These are phyloP conservation scores for Cytidiella melzeri DNA, from an alignment of 768 basidiomycete genomes.

Conservation along the genomic window DNA sequence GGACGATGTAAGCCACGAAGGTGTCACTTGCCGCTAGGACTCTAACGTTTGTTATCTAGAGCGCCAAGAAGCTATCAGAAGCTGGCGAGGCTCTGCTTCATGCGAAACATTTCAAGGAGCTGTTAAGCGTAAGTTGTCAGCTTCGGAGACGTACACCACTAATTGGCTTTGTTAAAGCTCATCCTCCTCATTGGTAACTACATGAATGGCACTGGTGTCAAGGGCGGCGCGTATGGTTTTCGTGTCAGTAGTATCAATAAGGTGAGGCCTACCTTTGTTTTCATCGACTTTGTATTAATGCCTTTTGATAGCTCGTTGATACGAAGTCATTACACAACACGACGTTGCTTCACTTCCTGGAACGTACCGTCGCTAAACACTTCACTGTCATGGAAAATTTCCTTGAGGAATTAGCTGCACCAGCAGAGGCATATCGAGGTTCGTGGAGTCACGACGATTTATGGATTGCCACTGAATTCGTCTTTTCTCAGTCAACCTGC, in stretches of 20 bases:
- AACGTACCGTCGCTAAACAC: slow-evolving; percentile 79
- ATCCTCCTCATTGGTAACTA: slow-evolving; percentile 96
- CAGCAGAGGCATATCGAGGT: slow-evolving; percentile 93
- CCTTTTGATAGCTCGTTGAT: slow-evolving; percentile 70
- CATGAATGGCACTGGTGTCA: slow-evolving; percentile 94
- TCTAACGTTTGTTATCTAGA: slow-evolving; percentile 37
- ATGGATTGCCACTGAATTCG: slow-evolving; percentile 10
- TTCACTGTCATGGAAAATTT: slow-evolving; percentile 87
- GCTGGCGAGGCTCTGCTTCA: slow-evolving; percentile 76
- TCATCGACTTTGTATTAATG: background rate
- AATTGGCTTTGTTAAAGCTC: slow-evolving; percentile 38
- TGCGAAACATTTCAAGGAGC: slow-evolving; percentile 84
- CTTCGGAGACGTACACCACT: slow-evolving; percentile 13
- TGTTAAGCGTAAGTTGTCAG: slow-evolving; percentile 67
- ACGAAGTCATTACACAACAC: slow-evolving; percentile 95
- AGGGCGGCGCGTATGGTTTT: slow-evolving; percentile 97
- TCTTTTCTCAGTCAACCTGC: slow-evolving; percentile 62
- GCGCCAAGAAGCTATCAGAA: slow-evolving; percentile 72
- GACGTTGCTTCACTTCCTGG: slow-evolving; percentile 91
- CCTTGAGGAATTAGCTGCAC: slow-evolving; percentile 81
- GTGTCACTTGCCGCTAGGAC: background rate
- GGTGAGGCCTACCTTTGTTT: slow-evolving; percentile 31
- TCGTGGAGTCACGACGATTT: slow-evolving; percentile 9
- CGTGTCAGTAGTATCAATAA: slow-evolving; percentile 97
- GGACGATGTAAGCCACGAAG: slow-evolving; percentile 56